Conservation (phyloP, 2,329 filamentous ascomycete species). For the Exophiala alcalophila region DNA sequence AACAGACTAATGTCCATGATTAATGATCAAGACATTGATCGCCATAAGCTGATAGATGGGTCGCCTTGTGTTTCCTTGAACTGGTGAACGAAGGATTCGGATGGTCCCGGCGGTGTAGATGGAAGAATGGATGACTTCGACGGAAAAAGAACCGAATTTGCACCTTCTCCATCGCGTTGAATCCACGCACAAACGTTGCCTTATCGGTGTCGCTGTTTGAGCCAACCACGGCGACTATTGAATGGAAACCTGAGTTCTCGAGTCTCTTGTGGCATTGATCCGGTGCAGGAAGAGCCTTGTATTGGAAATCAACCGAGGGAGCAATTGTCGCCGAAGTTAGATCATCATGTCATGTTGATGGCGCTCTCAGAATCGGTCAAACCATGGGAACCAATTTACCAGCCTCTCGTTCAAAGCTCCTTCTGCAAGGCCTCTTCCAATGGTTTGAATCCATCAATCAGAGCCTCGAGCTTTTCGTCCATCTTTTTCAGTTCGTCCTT, state of each 20-base stretch:
- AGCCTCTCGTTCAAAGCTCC: conserved; percentile 25
- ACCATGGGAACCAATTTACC: no score
- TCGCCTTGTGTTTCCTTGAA: conserved; percentile 41
- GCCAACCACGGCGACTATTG: no score
- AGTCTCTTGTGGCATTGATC: no score
- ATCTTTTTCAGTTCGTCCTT: conserved; percentile 90
- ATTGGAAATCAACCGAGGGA: no score
- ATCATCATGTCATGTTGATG: no score
- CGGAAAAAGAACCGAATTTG: conserved; percentile 57
- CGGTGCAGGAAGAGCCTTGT: no score
- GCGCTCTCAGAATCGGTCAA: no score
- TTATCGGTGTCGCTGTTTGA: conserved; percentile 34
- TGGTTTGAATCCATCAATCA: conserved; percentile 63
- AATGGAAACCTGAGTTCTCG: no score
- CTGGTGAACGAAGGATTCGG: conserved; percentile 49
- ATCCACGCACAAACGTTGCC: conserved; percentile 36
- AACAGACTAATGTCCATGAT: conserved; percentile 46
- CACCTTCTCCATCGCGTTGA: conserved; percentile 53
- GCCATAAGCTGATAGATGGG: conserved; percentile 50
- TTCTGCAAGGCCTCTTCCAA: conserved; percentile 28
- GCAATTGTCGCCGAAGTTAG: no score
- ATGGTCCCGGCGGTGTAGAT: conserved; percentile 56
- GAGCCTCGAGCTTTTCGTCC: conserved; percentile 88
- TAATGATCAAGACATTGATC: conserved; percentile 51
- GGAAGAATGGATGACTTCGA: conserved; percentile 53